Conservation (phyloP, 2,329 filamentous ascomycete species). For the Botrytis tulipae region DNA sequence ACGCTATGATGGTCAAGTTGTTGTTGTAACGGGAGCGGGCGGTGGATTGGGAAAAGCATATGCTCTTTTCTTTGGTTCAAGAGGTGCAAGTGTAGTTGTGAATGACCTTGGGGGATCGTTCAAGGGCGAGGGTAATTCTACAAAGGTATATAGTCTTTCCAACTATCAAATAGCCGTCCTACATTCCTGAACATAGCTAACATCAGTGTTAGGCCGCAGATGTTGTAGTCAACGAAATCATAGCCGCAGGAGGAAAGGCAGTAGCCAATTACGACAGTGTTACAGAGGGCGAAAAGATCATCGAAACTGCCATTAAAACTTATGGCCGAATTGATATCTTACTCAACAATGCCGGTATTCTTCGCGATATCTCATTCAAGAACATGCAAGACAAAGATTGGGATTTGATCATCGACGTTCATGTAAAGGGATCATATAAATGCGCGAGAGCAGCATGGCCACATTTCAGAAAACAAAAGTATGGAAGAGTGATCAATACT, state of each 20-base stretch:
- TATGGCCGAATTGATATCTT: slow-evolving; percentile 90
- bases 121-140: slow-evolving; percentile 85
- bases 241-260: slow-evolving; percentile 85
- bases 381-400: slow-evolving; percentile 98
- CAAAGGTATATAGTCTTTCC: slow-evolving; percentile 60
- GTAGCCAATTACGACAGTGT: slow-evolving; percentile 97
- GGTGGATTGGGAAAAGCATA: slow-evolving; percentile 81
- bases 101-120: slow-evolving; percentile 93
- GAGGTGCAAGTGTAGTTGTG: slow-evolving; percentile 92
- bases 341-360: slow-evolving; percentile 95
- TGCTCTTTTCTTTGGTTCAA: slow-evolving; percentile 81
- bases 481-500: slow-evolving; percentile 93
- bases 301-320: slow-evolving; percentile 77
- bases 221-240: slow-evolving; percentile 80
- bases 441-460: slow-evolving; percentile 93
- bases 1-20: slow-evolving; percentile 83
- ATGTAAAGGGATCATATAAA: slow-evolving; percentile 93
- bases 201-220: slow-evolving; percentile 64
- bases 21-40: slow-evolving; percentile 83
- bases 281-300: slow-evolving; percentile 90
- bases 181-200: slow-evolving; percentile 19
- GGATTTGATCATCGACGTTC: slow-evolving; percentile 91
- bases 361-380: slow-evolving; percentile 94
- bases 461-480: slow-evolving; percentile 98
- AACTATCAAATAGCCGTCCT: neutral